Evolutionary conservation across 352 stramenopile species (phyloP).

Genomic region (Pythium chondricola): DNA sequence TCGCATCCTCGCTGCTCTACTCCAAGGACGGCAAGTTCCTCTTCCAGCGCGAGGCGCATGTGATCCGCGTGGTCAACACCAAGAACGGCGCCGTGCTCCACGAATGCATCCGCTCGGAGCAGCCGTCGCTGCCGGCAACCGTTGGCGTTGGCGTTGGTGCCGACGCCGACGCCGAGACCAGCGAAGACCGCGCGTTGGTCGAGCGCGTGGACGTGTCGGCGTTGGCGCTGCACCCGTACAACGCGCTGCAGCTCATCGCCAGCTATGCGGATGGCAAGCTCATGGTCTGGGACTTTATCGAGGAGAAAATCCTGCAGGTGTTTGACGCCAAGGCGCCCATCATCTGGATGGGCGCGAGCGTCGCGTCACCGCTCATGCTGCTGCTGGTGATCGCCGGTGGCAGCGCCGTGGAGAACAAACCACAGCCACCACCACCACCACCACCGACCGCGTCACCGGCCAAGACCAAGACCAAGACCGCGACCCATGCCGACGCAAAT

Average conservation of each 20-base stretch:
- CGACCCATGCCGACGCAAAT: not conserved
- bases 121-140: slow-evolving; percentile 8
- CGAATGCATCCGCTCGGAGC: slow-evolving; percentile 44
- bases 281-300: slow-evolving; percentile 70
- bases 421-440: not conserved
- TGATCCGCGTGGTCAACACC: slow-evolving; percentile 62
- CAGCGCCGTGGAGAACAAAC: slow-evolving; percentile 6
- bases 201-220: slow-evolving; percentile 30
- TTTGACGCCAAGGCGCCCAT: slow-evolving; percentile 38
- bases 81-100: slow-evolving; percentile 71
- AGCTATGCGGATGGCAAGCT: slow-evolving; percentile 64
- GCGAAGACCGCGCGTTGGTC: not conserved
- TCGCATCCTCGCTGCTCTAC: slow-evolving; percentile 38
- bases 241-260: slow-evolving; percentile 58
- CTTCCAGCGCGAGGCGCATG: slow-evolving; percentile 73
- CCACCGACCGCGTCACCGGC: not conserved
- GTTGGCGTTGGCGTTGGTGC: not conserved
- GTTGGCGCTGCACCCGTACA: slow-evolving; percentile 64
- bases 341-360: slow-evolving; percentile 67
- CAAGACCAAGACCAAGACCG: slow-evolving; percentile 5
- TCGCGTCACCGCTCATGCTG: slow-evolving; percentile 47
- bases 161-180: not conserved
- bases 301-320: slow-evolving; percentile 58
- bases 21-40: slow-evolving; percentile 64
- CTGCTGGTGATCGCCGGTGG: slow-evolving; percentile 40